Conservation (phyloP, 2,329 filamentous ascomycete genomes). For the Cladosporium sphaerospermum region DNA sequence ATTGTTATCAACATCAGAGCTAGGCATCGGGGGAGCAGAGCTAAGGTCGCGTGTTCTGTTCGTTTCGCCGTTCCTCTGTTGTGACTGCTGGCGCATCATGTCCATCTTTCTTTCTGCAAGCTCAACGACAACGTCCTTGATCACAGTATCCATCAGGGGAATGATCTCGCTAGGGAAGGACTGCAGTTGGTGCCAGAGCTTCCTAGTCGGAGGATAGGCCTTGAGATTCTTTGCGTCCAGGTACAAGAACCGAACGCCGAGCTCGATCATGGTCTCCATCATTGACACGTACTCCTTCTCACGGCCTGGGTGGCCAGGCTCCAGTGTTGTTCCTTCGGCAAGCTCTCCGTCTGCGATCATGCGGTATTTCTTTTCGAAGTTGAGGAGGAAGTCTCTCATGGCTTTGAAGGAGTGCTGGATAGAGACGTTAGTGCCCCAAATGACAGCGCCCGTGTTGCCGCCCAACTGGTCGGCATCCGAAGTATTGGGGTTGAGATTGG, state of each 20-base stretch:
- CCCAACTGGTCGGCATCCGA: conserved; percentile 87
- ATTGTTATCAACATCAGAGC: conserved; percentile 60
- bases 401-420: conserved; percentile 79
- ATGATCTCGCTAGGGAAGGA: conserved; percentile 95
- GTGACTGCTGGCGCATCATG: conserved; percentile 44
- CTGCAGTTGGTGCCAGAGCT: conserved; percentile 92
- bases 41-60: conserved; percentile 41
- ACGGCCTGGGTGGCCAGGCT: conserved; percentile 61
- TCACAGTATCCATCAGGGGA: conserved; percentile 88
- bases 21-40: conserved; percentile 70
- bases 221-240: conserved; percentile 85
- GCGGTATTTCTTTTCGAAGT: conserved; percentile 90
- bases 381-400: conserved; percentile 87
- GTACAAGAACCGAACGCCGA: conserved; percentile 79
- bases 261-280: conserved; percentile 82
- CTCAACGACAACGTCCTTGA: conserved; percentile 91
- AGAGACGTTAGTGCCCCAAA: conserved; percentile 97
- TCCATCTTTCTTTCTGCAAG: conserved; percentile 75
- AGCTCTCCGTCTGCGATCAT: conserved; percentile 83
- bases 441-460: conserved; percentile 71
- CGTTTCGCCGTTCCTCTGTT: conserved; percentile 18
- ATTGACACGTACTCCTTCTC: conserved; percentile 78
- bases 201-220: conserved; percentile 83
- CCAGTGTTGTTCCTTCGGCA: conserved; percentile 62
- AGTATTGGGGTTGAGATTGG: conserved; percentile 69